These are phyloP conservation scores for Colletotrichum sp. DNA, from an alignment of 2,329 filamentous ascomycete species.

Conservation along the genomic window DNA sequence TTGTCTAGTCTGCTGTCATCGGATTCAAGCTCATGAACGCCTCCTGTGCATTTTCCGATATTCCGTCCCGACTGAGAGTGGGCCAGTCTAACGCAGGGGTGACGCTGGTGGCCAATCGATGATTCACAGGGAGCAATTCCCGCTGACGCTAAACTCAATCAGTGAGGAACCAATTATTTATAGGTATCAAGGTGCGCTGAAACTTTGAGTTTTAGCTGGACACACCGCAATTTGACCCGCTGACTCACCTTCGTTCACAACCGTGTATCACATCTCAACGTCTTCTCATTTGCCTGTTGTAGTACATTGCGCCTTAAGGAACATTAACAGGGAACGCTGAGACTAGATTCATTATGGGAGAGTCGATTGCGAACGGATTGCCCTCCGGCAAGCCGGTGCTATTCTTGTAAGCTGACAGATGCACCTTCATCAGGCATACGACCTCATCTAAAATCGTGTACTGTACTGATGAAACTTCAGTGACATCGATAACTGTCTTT, in stretches of 20 bases:
- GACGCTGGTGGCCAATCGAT: not conserved
- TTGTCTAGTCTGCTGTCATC: not conserved
- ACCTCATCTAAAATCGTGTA: not conserved
- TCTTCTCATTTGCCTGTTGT: not conserved
- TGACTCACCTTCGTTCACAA: not conserved
- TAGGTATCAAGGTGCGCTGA: not conserved
- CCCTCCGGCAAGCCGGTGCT: not conserved
- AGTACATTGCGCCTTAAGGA: not conserved
- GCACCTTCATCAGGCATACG: not conserved
- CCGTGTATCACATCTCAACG: not conserved
- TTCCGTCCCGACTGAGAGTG: not conserved
- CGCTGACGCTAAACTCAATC: not conserved
- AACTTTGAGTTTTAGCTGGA: not conserved
- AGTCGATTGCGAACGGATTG: not conserved
- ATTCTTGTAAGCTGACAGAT: not conserved
- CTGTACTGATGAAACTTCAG: conserved; percentile 52
- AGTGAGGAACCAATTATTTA: not conserved
- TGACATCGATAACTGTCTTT: conserved; percentile 98
- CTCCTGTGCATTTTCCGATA: not conserved
- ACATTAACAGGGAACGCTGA: accelerated
- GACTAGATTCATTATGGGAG: not conserved
- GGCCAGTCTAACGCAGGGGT: not conserved
- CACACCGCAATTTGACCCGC: not conserved
- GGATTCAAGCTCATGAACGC: not conserved
- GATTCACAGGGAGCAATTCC: not conserved